Percentiles rank a stretch among this genome's conserved stretches.
phyloP scores from a whole-genome alignment of 805 yeast genomes.

The Ogataea degrootiae region DNA sequence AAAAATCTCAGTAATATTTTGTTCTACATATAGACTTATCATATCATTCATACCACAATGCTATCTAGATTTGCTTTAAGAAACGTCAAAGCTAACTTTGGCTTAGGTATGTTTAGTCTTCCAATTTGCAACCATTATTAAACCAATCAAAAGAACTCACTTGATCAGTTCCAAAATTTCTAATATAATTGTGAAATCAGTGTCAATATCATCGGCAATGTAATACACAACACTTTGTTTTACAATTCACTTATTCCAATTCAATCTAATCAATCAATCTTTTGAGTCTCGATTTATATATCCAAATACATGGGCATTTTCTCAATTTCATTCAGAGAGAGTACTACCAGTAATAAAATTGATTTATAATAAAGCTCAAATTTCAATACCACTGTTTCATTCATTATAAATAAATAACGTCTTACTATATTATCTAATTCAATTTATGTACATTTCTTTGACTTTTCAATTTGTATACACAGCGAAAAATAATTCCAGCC shows the following conservation, averaged over 20 bases:
- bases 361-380: no score
- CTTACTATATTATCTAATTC: no score
- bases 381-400: no score
- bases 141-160: neutral
- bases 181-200: neutral
- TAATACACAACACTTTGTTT: no score
- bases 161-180: neutral
- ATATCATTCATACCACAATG: slow-evolving; percentile 13
- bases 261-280: neutral
- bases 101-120: slow-evolving; percentile 21
- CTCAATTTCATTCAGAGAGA: no score
- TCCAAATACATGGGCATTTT: neutral
- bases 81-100: slow-evolving; percentile 25
- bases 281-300: neutral
- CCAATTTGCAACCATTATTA: neutral
- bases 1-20: neutral
- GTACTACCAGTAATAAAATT: no score
- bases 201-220: neutral
- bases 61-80: slow-evolving; percentile 29
- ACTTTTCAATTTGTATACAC: neutral
- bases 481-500: neutral
- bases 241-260: no score
- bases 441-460: neutral
- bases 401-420: no score
- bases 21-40: no score